A percentile compares a stretch with the other conserved stretches of the same genome.
phyloP scores from a whole-genome alignment of 192 early-diverging fungal genomes.

The Haplosporangium gracile region DNA sequence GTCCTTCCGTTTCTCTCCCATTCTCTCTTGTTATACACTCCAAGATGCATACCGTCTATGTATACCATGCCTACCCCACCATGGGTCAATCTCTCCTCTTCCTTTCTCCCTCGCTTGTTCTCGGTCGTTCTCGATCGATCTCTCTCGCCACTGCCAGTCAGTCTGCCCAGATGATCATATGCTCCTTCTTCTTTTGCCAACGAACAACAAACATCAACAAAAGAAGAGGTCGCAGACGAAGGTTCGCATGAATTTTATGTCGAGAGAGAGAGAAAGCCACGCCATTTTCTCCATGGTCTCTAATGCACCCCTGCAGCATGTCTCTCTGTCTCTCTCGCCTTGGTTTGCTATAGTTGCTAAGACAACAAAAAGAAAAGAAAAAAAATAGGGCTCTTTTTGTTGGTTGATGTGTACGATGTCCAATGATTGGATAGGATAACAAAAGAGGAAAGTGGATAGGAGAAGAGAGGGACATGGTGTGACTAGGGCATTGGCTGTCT shows the following conservation, averaged over 20 bases:
- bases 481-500: too few species aligned
- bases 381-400: too few species aligned
- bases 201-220: neutral
- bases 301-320: conserved; percentile 5
- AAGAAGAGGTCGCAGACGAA: neutral
- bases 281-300: conserved; percentile 6
- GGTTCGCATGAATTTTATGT: conserved; percentile 6
- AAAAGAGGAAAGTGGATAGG: too few species aligned
- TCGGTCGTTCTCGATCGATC: neutral
- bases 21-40: neutral
- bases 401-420: too few species aligned
- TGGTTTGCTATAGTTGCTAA: too few species aligned
- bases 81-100: neutral
- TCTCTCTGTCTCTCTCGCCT: neutral
- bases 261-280: neutral
- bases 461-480: too few species aligned
- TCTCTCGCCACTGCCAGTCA: neutral
- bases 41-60: neutral
- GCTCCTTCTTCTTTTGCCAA: neutral
- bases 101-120: neutral
- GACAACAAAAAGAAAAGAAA: neutral
- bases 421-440: too few species aligned
- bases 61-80: neutral
- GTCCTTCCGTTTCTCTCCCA: too few species aligned
- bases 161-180: neutral